These are phyloP conservation scores for Magnolia changhungtana DNA, from an alignment of 164 flowering plant species.

Conservation along the genomic window DNA sequence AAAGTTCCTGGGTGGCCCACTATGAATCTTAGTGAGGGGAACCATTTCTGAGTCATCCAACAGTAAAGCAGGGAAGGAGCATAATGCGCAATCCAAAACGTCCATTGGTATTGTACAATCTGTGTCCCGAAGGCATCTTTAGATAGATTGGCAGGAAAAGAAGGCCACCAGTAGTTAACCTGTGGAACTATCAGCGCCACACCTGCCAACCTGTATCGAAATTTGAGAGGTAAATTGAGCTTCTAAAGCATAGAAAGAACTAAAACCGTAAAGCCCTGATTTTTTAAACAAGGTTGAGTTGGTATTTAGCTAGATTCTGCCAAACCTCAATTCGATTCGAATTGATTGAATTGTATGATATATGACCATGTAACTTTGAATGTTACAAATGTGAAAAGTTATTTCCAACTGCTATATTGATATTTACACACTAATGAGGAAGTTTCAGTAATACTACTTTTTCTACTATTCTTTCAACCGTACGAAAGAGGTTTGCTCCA, in stretches of 20 bases:
- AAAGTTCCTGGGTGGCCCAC: constrained; percentile 16
- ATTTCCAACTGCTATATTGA: too few relatives aligned
- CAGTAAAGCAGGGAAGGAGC: constrained; percentile 31
- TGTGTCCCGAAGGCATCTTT: constrained; percentile 10
- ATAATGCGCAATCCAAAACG: constrained; percentile 24
- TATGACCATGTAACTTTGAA: too few relatives aligned
- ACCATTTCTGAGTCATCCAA: constrained; percentile 41
- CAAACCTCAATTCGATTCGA: too few relatives aligned
- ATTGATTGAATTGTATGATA: too few relatives aligned
- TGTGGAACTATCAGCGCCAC: constrained; percentile 35
- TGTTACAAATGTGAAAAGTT: too few relatives aligned
- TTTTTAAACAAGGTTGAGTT: too few relatives aligned
- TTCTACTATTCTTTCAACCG: too few relatives aligned
- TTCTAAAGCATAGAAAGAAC: not conserved
- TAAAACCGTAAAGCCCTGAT: too few relatives aligned
- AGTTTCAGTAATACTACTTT: too few relatives aligned
- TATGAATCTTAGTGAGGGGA: constrained; percentile 22
- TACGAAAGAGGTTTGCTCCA: too few relatives aligned
- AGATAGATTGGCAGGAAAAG: constrained; percentile 25
- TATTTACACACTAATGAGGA: too few relatives aligned
- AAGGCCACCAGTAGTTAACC: constrained; percentile 46
- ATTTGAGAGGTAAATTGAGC: not conserved
- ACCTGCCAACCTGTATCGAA: constrained; percentile 40
- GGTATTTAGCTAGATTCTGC: too few relatives aligned
- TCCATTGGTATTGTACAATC: constrained; percentile 23